These are phyloP conservation scores for Sporisorium sorghi DNA, from an alignment of 1,284 basidiomycete species.

Conservation along the genomic window DNA sequence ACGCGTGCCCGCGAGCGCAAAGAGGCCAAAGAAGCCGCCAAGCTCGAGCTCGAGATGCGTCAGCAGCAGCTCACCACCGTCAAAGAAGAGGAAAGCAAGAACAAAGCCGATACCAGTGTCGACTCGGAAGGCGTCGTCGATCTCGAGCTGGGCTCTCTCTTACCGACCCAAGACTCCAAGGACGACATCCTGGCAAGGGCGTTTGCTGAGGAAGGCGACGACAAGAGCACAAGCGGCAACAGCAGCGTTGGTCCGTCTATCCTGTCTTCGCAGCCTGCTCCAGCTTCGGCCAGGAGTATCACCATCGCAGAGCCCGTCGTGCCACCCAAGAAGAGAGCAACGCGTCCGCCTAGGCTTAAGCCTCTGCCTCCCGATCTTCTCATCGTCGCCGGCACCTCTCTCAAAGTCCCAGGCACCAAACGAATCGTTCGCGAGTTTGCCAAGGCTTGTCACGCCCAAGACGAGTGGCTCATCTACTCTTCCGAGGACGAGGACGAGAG, in stretches of 20 bases:
- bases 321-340: conserved; percentile 28
- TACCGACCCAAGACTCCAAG: conserved; percentile 19
- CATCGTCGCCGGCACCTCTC: conserved; percentile 93
- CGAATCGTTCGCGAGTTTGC: conserved; percentile 94
- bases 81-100: conserved; percentile 11
- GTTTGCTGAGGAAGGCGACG: conserved; percentile 45
- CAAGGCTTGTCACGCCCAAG: conserved; percentile 77
- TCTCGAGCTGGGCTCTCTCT: conserved; percentile 21
- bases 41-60: conserved; percentile 15
- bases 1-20: conserved; percentile 53
- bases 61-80: conserved; percentile 12
- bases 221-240: conserved; percentile 7
- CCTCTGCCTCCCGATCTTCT: conserved; percentile 81
- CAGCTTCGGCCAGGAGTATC: conserved; percentile 24
- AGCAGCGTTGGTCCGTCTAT: conserved; percentile 10
- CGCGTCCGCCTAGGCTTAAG: conserved; percentile 57
- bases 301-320: conserved; percentile 29
- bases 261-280: conserved; percentile 12
- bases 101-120: conserved; percentile 26
- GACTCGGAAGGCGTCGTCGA: conserved; percentile 38
- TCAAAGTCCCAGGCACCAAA: conserved; percentile 93
- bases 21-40: conserved; percentile 35
- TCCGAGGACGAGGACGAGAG: conserved; percentile 55
- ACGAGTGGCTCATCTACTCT: conserved; percentile 51
- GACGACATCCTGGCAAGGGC: conserved; percentile 51